These are phyloP conservation scores for Solanum hybrid DNA, from an alignment of 305 asterid genomes.

Conservation along the genomic window DNA sequence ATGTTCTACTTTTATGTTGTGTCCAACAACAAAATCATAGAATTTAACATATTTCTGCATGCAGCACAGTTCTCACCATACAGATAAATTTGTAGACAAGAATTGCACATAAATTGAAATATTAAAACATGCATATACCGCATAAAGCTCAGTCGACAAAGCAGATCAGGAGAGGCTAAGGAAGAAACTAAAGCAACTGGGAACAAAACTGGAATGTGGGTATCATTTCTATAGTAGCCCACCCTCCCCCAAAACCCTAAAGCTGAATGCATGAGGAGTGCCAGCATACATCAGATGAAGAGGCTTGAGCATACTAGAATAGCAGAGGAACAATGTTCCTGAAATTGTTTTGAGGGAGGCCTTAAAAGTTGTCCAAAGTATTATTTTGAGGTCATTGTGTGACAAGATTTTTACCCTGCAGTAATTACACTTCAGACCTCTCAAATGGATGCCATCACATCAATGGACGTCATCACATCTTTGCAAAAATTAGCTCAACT, in stretches of 20 bases:
- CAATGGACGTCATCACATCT: background rate
- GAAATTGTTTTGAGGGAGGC: background rate
- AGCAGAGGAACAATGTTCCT: background rate
- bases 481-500: background rate
- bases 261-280: background rate
- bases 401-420: background rate
- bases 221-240: background rate
- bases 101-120: background rate
- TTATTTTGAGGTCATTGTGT: background rate
- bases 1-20: background rate
- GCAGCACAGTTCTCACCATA: background rate
- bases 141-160: background rate
- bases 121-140: background rate
- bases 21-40: background rate
- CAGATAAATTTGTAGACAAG: background rate
- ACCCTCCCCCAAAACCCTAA: background rate
- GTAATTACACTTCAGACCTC: background rate
- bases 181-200: background rate
- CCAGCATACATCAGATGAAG: slow-evolving; percentile 1
- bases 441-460: background rate
- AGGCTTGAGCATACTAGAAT: background rate
- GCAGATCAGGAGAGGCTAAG: background rate
- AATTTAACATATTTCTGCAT: background rate
- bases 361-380: background rate
- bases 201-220: background rate